These are phyloP conservation scores for Neurospora crassa DNA, from an alignment of 2,329 filamentous ascomycete genomes.

Conservation along the genomic window DNA sequence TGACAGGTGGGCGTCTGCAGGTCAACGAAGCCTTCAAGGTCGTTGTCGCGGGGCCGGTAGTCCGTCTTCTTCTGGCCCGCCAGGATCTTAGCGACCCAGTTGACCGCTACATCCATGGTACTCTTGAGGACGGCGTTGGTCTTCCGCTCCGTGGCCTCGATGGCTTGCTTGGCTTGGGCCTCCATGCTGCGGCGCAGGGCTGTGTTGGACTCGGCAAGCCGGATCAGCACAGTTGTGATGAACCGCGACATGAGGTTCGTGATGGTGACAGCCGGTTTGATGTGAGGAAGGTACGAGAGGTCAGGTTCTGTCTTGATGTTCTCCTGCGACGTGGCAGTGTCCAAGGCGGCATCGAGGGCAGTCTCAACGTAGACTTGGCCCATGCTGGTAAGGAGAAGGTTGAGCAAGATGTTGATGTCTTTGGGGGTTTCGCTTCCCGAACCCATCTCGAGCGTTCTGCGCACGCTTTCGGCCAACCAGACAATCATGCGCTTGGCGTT, in stretches of 20 bases:
- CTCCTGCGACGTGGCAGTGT: slow-evolving; percentile 69
- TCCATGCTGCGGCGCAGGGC: slow-evolving; percentile 87
- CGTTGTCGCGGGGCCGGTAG: slow-evolving; percentile 77
- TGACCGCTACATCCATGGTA: slow-evolving; percentile 57
- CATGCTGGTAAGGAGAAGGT: slow-evolving; percentile 77
- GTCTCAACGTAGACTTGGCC: slow-evolving; percentile 71
- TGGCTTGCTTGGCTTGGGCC: slow-evolving; percentile 63
- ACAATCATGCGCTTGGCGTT: slow-evolving; percentile 97
- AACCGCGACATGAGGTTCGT: slow-evolving; percentile 90
- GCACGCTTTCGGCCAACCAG: slow-evolving; percentile 93
- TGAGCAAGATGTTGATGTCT: slow-evolving; percentile 78
- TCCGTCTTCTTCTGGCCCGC: slow-evolving; percentile 77
- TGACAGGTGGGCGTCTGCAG: slow-evolving; percentile 82
- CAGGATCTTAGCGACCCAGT: slow-evolving; percentile 66
- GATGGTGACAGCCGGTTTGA: slow-evolving; percentile 77
- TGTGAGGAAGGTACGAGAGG: slow-evolving; percentile 67
- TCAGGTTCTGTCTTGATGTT: slow-evolving; percentile 77
- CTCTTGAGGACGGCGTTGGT: slow-evolving; percentile 52
- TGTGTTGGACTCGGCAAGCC: slow-evolving; percentile 79
- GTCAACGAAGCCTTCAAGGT: slow-evolving; percentile 53
- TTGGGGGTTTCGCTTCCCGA: slow-evolving; percentile 83
- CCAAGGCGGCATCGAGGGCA: slow-evolving; percentile 57
- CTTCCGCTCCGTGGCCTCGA: slow-evolving; percentile 76
- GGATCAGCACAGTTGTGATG: slow-evolving; percentile 81
- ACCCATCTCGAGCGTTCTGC: slow-evolving; percentile 82